Percentiles rank a stretch among this genome's conserved stretches.
Evolutionary conservation across 805 yeast species (phyloP).

Genomic region (Pichia deserticola): DNA sequence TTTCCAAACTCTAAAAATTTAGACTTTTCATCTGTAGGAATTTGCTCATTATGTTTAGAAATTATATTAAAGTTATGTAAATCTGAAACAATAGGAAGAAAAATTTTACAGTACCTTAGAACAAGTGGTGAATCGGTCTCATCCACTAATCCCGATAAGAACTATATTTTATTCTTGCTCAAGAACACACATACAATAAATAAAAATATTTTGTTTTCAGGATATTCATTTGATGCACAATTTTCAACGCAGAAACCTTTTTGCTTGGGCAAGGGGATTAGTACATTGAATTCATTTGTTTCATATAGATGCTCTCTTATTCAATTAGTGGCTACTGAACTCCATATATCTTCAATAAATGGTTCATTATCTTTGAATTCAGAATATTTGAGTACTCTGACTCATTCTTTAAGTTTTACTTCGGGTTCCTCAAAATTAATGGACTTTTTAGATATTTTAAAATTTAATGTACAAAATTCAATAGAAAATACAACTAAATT

Average conservation of each 20-base stretch:
- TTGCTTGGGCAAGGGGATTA: slow-evolving; percentile 34
- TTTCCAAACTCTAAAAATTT: slow-evolving; percentile 33
- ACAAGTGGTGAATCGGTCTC: slow-evolving; percentile 15
- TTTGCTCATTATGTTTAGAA: slow-evolving; percentile 54
- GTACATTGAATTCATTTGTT: slow-evolving; percentile 55
- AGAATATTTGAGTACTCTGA: slow-evolving; percentile 45
- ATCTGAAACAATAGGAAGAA: slow-evolving; percentile 44
- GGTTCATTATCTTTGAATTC: slow-evolving; percentile 46
- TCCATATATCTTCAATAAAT: slow-evolving; percentile 46
- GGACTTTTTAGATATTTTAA: slow-evolving; percentile 63
- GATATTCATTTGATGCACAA: slow-evolving; percentile 35
- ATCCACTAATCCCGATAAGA: slow-evolving; percentile 16
- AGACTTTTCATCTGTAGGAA: slow-evolving; percentile 46
- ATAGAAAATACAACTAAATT: slow-evolving; percentile 33
- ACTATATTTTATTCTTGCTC: slow-evolving; percentile 46
- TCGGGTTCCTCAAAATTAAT: slow-evolving; percentile 61
- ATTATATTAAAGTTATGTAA: slow-evolving; percentile 56
- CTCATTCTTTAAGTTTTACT: slow-evolving; percentile 41
- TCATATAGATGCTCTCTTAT: slow-evolving; percentile 53
- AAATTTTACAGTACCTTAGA: slow-evolving; percentile 48
- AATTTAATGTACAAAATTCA: slow-evolving; percentile 42
- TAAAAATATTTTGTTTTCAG: slow-evolving; percentile 48
- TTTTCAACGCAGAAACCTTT: slow-evolving; percentile 31
- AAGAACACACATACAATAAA: slow-evolving; percentile 49
- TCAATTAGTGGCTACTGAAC: slow-evolving; percentile 62